A percentile compares a stretch with the other conserved stretches of the same genome.
Evolutionary conservation across 1,284 basidiomycete species (phyloP).

Genomic region (Ceratobasidium sp.): DNA sequence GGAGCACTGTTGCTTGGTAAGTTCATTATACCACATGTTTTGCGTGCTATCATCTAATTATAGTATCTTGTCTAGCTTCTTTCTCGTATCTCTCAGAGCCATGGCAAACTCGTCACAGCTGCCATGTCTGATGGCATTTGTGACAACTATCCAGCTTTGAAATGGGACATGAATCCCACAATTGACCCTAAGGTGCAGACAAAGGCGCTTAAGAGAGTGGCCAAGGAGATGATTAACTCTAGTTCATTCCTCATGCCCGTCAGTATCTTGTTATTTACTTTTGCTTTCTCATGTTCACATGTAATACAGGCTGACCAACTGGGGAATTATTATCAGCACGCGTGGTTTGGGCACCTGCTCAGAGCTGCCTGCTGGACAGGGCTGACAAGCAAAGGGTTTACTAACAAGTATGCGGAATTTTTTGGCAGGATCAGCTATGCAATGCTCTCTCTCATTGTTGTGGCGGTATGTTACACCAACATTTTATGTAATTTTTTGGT

Average conservation of each 20-base stretch:
- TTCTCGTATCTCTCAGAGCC: slow-evolving; percentile 1
- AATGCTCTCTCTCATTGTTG: not conserved
- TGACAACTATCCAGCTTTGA: not conserved
- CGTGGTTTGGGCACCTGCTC: not conserved
- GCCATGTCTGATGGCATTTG: not conserved
- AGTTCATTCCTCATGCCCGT: not conserved
- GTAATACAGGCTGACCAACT: not conserved
- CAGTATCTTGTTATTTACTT: not conserved
- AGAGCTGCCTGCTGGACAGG: not conserved
- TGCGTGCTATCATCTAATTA: not conserved
- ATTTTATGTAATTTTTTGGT: not conserved
- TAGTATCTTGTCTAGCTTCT: not conserved
- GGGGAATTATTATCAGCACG: not conserved
- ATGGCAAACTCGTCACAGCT: not conserved
- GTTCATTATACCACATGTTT: not conserved
- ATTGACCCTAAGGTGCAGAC: not conserved
- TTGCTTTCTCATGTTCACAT: not conserved
- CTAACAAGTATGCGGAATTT: not conserved
- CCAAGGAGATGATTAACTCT: not conserved
- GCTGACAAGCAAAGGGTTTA: not conserved
- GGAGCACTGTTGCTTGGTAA: not conserved
- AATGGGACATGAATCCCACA: too few species aligned
- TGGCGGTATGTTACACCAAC: not conserved
- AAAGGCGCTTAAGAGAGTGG: not conserved
- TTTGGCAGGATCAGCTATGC: not conserved